A percentile compares a stretch with the other conserved stretches of the same genome.
Evolutionary conservation across 805 yeast genomes (phyloP).

Genomic region (Lachancea sp.): DNA sequence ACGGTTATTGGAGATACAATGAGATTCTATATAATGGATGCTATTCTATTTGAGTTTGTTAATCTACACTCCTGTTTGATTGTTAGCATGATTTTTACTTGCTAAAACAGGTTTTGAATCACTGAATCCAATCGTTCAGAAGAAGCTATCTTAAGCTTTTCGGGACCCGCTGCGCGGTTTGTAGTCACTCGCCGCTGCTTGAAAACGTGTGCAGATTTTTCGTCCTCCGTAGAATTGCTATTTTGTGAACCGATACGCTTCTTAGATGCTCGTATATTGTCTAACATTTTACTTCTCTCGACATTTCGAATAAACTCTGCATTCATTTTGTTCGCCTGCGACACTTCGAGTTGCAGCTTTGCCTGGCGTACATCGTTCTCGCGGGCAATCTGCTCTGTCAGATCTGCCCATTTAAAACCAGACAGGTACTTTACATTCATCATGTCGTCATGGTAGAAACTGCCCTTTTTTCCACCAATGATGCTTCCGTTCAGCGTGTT

Average conservation of each 20-base stretch:
- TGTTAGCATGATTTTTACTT: too few species aligned
- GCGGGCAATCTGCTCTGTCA: slow-evolving; percentile 86
- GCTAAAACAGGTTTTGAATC: slow-evolving; percentile 46
- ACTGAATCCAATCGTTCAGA: slow-evolving; percentile 39
- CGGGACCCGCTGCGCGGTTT: slow-evolving; percentile 57
- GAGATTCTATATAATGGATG: too few species aligned
- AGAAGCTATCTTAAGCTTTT: slow-evolving; percentile 34
- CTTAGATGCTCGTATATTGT: slow-evolving; percentile 44
- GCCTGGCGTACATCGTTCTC: slow-evolving; percentile 87
- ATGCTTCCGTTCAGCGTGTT: slow-evolving; percentile 79
- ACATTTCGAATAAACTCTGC: slow-evolving; percentile 77
- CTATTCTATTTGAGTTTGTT: too few species aligned
- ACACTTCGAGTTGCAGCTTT: slow-evolving; percentile 77
- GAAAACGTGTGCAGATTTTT: slow-evolving; percentile 38
- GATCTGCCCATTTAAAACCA: slow-evolving; percentile 91
- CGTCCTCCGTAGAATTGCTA: slow-evolving; percentile 18
- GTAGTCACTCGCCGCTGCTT: slow-evolving; percentile 65
- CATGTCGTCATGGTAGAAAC: slow-evolving; percentile 89
- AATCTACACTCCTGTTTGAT: too few species aligned
- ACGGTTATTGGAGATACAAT: too few species aligned
- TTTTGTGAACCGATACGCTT: slow-evolving; percentile 12
- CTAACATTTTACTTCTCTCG: slow-evolving; percentile 76
- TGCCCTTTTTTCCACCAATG: slow-evolving; percentile 87
- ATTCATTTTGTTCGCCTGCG: slow-evolving; percentile 83
- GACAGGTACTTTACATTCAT: slow-evolving; percentile 84